phyloP scores from a whole-genome alignment of 768 basidiomycete species.

The Boletellus ananas region DNA sequence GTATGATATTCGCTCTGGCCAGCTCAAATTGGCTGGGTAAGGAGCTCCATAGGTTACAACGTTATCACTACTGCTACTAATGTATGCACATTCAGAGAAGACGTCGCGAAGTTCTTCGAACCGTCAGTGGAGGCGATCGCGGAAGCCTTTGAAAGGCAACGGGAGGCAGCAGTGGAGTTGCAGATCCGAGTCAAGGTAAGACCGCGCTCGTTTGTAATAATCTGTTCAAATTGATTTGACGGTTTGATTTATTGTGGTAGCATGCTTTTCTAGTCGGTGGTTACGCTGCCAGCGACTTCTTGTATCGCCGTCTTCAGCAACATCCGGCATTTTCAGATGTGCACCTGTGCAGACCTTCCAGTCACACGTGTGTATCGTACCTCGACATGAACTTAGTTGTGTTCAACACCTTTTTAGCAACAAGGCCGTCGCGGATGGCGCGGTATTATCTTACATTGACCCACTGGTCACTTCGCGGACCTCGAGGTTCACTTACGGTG shows the following conservation, averaged over 20 bases:
- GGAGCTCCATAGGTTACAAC: not conserved
- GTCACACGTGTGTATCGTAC: slow-evolving; percentile 39
- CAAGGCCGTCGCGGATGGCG: slow-evolving; percentile 53
- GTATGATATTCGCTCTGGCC: slow-evolving; percentile 35
- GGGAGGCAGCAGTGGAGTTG: slow-evolving; percentile 11
- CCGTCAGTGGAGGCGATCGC: slow-evolving; percentile 37
- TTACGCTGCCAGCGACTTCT: slow-evolving; percentile 46
- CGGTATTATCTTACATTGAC: slow-evolving; percentile 37
- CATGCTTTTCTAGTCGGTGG: slow-evolving; percentile 50
- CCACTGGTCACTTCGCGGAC: slow-evolving; percentile 41
- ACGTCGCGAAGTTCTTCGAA: slow-evolving; percentile 40
- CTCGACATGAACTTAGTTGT: not conserved
- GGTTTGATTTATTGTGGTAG: slow-evolving; percentile 5
- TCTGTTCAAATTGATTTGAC: not conserved
- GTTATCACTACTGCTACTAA: not conserved
- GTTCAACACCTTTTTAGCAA: slow-evolving; percentile 22
- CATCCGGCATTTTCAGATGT: slow-evolving; percentile 34
- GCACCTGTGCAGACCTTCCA: slow-evolving; percentile 44
- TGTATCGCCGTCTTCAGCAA: slow-evolving; percentile 40
- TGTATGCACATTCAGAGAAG: slow-evolving; percentile 20
- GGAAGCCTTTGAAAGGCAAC: slow-evolving; percentile 32
- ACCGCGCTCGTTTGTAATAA: no score
- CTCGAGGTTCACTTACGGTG: slow-evolving; percentile 39
- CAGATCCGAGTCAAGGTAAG: slow-evolving; percentile 26
- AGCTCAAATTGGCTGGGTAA: slow-evolving; percentile 38